These are phyloP conservation scores for Euphorbia pulcherrima DNA, from an alignment of 345 rosid species.

Conservation along the genomic window DNA sequence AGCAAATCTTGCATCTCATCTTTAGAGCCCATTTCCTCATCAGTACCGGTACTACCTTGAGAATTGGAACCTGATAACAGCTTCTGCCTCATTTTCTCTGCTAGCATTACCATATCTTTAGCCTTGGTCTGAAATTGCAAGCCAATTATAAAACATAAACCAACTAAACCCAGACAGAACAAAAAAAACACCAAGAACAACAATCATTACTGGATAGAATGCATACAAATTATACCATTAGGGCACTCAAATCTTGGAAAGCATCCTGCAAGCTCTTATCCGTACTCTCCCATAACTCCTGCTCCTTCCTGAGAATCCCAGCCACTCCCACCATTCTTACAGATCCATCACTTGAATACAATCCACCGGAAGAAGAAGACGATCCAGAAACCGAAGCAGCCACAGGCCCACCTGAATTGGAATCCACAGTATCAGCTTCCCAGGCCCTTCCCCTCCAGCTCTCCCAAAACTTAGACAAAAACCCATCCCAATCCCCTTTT, in stretches of 20 bases:
- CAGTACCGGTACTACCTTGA: slow-evolving; percentile 47
- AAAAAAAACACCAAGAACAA: background rate
- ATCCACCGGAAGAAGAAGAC: slow-evolving; percentile 40
- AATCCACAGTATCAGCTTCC: slow-evolving; percentile 44
- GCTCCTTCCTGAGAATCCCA: slow-evolving; percentile 91
- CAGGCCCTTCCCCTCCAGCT: slow-evolving; percentile 79
- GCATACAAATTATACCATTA: slow-evolving; percentile 52
- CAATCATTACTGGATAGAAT: background rate
- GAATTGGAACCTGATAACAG: slow-evolving; percentile 66
- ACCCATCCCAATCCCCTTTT: slow-evolving; percentile 75
- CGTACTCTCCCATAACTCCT: slow-evolving; percentile 90
- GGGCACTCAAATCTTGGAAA: slow-evolving; percentile 91
- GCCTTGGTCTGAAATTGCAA: slow-evolving; percentile 66
- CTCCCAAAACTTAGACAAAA: slow-evolving; percentile 70
- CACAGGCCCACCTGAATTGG: slow-evolving; percentile 20
- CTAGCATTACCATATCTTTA: slow-evolving; percentile 87
- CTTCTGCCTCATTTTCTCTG: slow-evolving; percentile 89
- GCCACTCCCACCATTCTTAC: slow-evolving; percentile 94
- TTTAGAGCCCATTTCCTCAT: slow-evolving; percentile 87
- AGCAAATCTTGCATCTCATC: slow-evolving; percentile 95
- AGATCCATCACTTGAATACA: slow-evolving; percentile 67
- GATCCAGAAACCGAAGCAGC: slow-evolving; percentile 24
- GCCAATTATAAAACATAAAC: slow-evolving; percentile 15
- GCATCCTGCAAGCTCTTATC: slow-evolving; percentile 95
- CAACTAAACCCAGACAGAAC: background rate